phyloP scores from a whole-genome alignment of 2,329 filamentous ascomycete species.

The Fusarium temperatum region DNA sequence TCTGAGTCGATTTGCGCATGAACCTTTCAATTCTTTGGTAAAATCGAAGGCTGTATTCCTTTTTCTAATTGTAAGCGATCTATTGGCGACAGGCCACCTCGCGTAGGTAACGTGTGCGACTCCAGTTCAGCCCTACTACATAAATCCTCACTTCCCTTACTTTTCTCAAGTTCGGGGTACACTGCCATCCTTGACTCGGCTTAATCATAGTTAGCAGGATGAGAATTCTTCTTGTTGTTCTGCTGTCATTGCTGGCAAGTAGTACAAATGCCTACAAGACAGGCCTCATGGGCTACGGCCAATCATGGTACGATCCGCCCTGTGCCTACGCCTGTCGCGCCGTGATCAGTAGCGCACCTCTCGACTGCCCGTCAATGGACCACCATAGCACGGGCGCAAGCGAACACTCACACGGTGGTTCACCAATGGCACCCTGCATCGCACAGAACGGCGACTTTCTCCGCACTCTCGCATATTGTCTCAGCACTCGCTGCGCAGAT shows the following conservation, averaged over 20 bases:
- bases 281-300: background rate
- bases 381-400: rapidly evolving
- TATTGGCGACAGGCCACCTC: background rate
- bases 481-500: background rate
- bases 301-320: background rate
- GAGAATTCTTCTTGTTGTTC: background rate
- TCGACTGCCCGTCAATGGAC: background rate
- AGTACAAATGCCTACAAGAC: background rate
- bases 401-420: background rate
- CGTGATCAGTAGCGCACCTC: background rate
- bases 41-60: rapidly evolving
- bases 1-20: background rate
- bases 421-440: background rate
- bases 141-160: rapidly evolving
- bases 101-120: background rate
- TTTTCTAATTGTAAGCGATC: background rate
- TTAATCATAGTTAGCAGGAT: rapidly evolving
- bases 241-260: rapidly evolving
- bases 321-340: background rate
- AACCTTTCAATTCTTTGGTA: rapidly evolving
- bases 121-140: background rate
- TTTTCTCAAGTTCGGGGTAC: rapidly evolving
- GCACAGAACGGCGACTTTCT: background rate
- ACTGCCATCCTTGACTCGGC: rapidly evolving
- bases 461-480: background rate